phyloP scores from a whole-genome alignment of 352 stramenopile species.

The Phytopythium chamaehyphon region DNA sequence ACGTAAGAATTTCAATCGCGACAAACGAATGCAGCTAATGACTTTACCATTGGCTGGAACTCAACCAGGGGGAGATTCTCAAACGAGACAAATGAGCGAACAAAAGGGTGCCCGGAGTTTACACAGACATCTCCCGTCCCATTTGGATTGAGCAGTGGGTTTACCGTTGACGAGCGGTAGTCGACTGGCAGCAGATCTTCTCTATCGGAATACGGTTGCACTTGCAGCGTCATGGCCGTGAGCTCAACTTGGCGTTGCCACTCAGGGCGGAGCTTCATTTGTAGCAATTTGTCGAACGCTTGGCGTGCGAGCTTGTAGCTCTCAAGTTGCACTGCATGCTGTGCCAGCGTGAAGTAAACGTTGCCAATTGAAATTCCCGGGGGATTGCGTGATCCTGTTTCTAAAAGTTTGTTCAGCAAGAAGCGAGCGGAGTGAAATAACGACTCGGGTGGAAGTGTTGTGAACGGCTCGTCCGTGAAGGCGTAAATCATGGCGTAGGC shows the following conservation, averaged over 20 bases:
- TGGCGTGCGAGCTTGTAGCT: conserved; percentile 92
- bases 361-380: conserved; percentile 87
- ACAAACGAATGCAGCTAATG: background rate
- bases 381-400: conserved; percentile 26
- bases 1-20: background rate
- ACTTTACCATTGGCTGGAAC: conserved; percentile 77
- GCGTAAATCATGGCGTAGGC: conserved; percentile 91
- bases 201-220: conserved; percentile 91
- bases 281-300: conserved; percentile 91
- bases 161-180: conserved; percentile 92
- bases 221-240: conserved; percentile 90
- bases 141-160: conserved; percentile 90
- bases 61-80: conserved; percentile 95
- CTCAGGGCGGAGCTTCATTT: conserved; percentile 82
- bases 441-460: conserved; percentile 85
- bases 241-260: conserved; percentile 90
- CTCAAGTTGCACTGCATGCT: conserved; percentile 88
- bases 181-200: conserved; percentile 93
- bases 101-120: conserved; percentile 92
- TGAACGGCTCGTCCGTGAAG: conserved; percentile 95
- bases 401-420: conserved; percentile 87
- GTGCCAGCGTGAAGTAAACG: conserved; percentile 93
- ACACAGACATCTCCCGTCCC: conserved; percentile 88
- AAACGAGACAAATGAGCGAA: conserved; percentile 94
- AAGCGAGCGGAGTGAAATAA: conserved; percentile 92